Evolutionary conservation across 1,139 yeast species (phyloP), one percentile per base, ranked within the genome.

Genomic region (Scheffersomyces cryptocercus): DNA sequence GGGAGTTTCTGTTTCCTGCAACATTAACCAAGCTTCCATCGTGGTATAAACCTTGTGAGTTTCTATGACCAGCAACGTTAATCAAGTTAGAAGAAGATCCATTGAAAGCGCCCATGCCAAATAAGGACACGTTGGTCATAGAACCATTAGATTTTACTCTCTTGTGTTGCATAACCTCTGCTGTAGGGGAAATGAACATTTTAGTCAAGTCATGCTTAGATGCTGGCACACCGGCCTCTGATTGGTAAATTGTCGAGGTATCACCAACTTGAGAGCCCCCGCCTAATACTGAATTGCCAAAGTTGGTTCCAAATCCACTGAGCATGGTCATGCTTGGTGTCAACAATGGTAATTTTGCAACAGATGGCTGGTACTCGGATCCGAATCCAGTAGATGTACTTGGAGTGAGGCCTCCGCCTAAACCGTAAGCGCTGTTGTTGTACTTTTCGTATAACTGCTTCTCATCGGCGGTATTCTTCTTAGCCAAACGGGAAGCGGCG

Each of bases 101-200:
- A 32, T 50, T 44, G 3, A 35, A 13, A 3, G 34, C 39, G 10
- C 41, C 47, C 3, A 61, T 66, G 14, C 58, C 65, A 43, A 56
- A 43, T 30, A 61, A 39, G 10, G 68, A 59, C 37, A 65, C 51
- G 45, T 59, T 62, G 11, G 67, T 43, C 12, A 51, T 39, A 10
- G 67, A 58, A 12, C 62, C 62, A 29, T 54, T 61, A 1, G 74
- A 61, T 42, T 61, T 63, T 36, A 49, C 58, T 36, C 73, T 56
- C 52, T 67, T 69, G 48, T 69, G 75, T 48, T 72, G 73, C 81
- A 83, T 79, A 33, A 84, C 85, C 57, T 85, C 90, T 14, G 85
- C 86, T 2, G 95, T 87, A 31, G 95, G 95, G 5, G 93, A 85
- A 44, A 87, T 80, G 61, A 84, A 87, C 77, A 85, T 75, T 47